phyloP scores from a whole-genome alignment of 2,329 filamentous ascomycete species.

The Botrytis cinerea region DNA sequence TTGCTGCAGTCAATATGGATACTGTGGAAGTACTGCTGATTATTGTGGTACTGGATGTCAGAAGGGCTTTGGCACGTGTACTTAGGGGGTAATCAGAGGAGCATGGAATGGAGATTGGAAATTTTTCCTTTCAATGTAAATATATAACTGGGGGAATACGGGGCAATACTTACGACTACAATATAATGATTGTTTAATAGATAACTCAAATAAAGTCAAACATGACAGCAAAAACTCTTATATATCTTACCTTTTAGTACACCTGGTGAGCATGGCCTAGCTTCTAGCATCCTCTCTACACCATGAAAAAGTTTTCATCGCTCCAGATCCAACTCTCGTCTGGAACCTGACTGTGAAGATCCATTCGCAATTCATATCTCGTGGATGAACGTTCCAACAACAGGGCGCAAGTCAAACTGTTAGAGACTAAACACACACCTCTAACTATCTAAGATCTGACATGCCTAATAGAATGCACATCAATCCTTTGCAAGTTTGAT shows the following conservation, averaged over 20 bases:
- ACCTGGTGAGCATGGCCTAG: neutral
- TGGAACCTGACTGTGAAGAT: neutral
- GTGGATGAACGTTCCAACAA: neutral
- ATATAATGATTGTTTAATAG: slow-evolving; percentile 3
- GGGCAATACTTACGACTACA: neutral
- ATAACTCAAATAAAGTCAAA: neutral
- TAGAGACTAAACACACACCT: neutral
- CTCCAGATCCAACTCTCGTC: neutral
- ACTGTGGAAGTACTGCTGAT: slow-evolving; percentile 20
- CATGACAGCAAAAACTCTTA: neutral
- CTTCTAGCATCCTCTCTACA: neutral
- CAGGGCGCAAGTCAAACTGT: neutral
- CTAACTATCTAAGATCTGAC: neutral
- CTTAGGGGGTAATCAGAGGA: neutral
- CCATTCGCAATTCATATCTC: neutral
- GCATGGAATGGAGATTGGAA: neutral
- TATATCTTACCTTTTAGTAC: neutral
- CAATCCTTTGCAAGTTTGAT: neutral
- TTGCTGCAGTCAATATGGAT: slow-evolving; percentile 30
- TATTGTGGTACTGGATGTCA: slow-evolving; percentile 24
- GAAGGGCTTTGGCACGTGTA: slow-evolving; percentile 19
- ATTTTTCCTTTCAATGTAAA: slow-evolving; percentile 9
- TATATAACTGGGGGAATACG: neutral
- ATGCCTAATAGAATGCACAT: neutral
- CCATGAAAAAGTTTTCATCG: neutral